Conservation (phyloP, 768 basidiomycete genomes). For the Sutorius australiensis region DNA sequence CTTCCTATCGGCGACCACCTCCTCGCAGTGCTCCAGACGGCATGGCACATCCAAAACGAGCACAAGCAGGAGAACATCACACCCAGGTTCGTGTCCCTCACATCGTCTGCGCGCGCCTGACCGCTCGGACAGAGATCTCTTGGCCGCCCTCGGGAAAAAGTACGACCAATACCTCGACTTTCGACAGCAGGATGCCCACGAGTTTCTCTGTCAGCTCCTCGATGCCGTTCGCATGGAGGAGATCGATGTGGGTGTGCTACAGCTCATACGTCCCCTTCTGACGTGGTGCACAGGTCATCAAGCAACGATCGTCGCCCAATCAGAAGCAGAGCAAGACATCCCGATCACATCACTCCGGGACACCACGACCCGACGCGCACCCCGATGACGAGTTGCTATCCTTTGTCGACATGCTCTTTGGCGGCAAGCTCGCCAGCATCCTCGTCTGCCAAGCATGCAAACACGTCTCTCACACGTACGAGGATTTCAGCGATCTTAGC, state of each 20-base stretch:
- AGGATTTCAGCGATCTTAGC: slow-evolving; percentile 93
- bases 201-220: slow-evolving; percentile 83
- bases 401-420: slow-evolving; percentile 88
- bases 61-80: slow-evolving; percentile 52
- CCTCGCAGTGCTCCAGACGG: slow-evolving; percentile 52
- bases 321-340: slow-evolving; percentile 31
- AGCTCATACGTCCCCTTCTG: neutral
- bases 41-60: slow-evolving; percentile 60
- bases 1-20: slow-evolving; percentile 75
- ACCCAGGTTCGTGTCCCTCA: slow-evolving; percentile 52
- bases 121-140: slow-evolving; percentile 45
- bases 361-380: slow-evolving; percentile 7
- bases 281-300: slow-evolving; percentile 59
- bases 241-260: slow-evolving; percentile 57
- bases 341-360: neutral
- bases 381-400: slow-evolving; percentile 55
- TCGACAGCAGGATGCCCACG: slow-evolving; percentile 94
- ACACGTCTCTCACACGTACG: slow-evolving; percentile 71
- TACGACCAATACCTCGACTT: slow-evolving; percentile 95
- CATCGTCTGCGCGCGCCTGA: neutral
- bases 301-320: slow-evolving; percentile 52
- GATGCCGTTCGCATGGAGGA: slow-evolving; percentile 97
- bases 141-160: slow-evolving; percentile 71
- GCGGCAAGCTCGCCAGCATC: slow-evolving; percentile 83
- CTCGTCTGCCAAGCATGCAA: slow-evolving; percentile 95